phyloP scores from a whole-genome alignment of 768 basidiomycete genomes.

The Naganishia randhawae region DNA sequence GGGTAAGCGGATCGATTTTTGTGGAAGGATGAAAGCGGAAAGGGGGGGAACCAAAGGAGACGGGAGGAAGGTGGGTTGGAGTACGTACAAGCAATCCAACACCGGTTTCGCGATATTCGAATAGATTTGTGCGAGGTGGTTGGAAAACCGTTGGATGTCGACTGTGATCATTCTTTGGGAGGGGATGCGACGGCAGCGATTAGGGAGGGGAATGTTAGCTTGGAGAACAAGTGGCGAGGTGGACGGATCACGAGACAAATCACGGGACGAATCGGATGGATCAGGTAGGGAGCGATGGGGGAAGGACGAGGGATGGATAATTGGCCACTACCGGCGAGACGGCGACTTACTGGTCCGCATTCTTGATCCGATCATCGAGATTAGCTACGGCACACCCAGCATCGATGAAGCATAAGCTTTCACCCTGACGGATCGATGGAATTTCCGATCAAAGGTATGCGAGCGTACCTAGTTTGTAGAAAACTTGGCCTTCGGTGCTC shows the following conservation, averaged over 20 bases:
- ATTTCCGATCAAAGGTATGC: neutral
- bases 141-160: slow-evolving; percentile 89
- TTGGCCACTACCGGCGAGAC: too few relatives aligned
- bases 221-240: too few relatives aligned
- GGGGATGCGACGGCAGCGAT: too few relatives aligned
- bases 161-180: slow-evolving; percentile 79
- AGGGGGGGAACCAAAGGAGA: neutral
- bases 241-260: too few relatives aligned
- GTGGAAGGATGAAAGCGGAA: too few relatives aligned
- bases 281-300: neutral
- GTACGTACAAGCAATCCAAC: slow-evolving; percentile 59
- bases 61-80: neutral
- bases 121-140: slow-evolving; percentile 87
- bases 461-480: slow-evolving; percentile 80
- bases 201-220: too few relatives aligned
- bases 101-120: slow-evolving; percentile 85
- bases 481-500: slow-evolving; percentile 70
- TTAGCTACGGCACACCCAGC: too few relatives aligned
- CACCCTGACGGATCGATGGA: too few relatives aligned
- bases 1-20: too few relatives aligned
- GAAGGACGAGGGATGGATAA: too few relatives aligned
- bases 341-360: slow-evolving; percentile 74
- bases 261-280: too few relatives aligned
- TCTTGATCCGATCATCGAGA: slow-evolving; percentile 91
- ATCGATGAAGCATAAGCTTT: too few relatives aligned